A percentile compares a stretch with the other conserved stretches of the same genome.
These are phyloP conservation scores for Trypethelium eluteriae DNA, from an alignment of 495 filamentous ascomycete species.

Conservation along the genomic window DNA sequence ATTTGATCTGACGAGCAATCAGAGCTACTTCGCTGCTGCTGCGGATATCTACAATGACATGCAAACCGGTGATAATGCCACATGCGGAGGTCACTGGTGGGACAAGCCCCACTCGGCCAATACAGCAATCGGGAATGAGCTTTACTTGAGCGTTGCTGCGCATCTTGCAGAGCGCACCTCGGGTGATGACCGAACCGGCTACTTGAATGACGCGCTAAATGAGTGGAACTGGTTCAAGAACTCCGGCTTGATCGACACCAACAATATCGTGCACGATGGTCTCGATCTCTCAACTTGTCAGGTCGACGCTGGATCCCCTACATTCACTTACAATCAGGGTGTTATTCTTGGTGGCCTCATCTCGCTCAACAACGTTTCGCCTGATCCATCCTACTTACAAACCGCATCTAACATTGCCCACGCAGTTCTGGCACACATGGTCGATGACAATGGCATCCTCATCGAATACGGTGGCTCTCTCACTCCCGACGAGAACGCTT, in stretches of 20 bases:
- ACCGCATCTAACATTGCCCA: conserved; percentile 57
- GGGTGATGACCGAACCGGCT: conserved; percentile 41
- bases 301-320: conserved; percentile 50
- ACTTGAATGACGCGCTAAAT: conserved; percentile 48
- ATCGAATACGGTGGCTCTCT: conserved; percentile 56
- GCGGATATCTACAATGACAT: conserved; percentile 54
- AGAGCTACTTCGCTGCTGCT: conserved; percentile 37
- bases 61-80: conserved; percentile 37
- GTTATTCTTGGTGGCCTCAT: conserved; percentile 66
- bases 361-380: conserved; percentile 53
- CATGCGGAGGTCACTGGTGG: conserved; percentile 64
- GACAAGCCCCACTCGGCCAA: conserved; percentile 52
- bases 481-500: conserved; percentile 51
- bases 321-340: conserved; percentile 77
- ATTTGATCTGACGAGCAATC: conserved; percentile 30
- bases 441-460: conserved; percentile 53
- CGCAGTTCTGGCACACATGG: conserved; percentile 51
- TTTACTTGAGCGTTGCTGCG: conserved; percentile 62
- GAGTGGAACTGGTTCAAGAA: conserved; percentile 64
- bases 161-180: conserved; percentile 61
- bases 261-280: conserved; percentile 66
- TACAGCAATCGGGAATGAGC: conserved; percentile 69
- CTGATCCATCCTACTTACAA: conserved; percentile 45
- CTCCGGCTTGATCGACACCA: conserved; percentile 56
- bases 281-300: conserved; percentile 50